Evolutionary conservation across 2,329 filamentous ascomycete species (phyloP).

Genomic region (Fusarium stilboides): DNA sequence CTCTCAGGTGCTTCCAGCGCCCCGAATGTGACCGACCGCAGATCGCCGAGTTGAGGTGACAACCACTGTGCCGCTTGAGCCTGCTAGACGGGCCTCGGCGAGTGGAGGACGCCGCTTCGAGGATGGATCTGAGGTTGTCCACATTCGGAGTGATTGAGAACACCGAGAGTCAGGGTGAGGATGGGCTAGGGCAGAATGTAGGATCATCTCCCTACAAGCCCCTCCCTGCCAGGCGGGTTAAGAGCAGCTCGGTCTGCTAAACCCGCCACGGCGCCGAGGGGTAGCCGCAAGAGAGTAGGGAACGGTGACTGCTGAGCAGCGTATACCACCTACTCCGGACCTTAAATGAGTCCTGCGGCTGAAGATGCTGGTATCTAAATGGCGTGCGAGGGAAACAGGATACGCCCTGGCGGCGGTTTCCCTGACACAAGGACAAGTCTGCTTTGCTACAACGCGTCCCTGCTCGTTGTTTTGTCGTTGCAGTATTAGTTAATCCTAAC

Average conservation of each 20-base stretch:
- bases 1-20: slow-evolving; percentile 7
- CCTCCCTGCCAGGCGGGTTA: slow-evolving; percentile 22
- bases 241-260: slow-evolving; percentile 42
- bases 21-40: slow-evolving; percentile 28
- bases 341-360: slow-evolving; percentile 38
- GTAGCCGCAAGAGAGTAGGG: slow-evolving; percentile 38
- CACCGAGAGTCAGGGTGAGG: slow-evolving; percentile 30
- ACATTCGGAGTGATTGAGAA: slow-evolving; percentile 25
- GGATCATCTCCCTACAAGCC: slow-evolving; percentile 51
- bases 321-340: slow-evolving; percentile 38
- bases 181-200: slow-evolving; percentile 46
- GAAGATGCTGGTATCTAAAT: slow-evolving; percentile 56
- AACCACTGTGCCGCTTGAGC: slow-evolving; percentile 28
- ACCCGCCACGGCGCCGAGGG: slow-evolving; percentile 17
- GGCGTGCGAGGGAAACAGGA: slow-evolving; percentile 46
- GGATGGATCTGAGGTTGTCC: slow-evolving; percentile 32
- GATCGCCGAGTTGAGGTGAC: slow-evolving; percentile 40
- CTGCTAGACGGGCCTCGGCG: slow-evolving; percentile 48
- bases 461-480: slow-evolving; percentile 59
- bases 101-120: slow-evolving; percentile 44
- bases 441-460: slow-evolving; percentile 55
- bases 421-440: slow-evolving; percentile 55
- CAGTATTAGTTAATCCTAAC: slow-evolving; percentile 62
- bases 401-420: slow-evolving; percentile 52
- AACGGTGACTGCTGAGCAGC: slow-evolving; percentile 44